Base-by-base conservation (phyloP, 148 eudicot species). In the Polygonum maritimum region DNA sequence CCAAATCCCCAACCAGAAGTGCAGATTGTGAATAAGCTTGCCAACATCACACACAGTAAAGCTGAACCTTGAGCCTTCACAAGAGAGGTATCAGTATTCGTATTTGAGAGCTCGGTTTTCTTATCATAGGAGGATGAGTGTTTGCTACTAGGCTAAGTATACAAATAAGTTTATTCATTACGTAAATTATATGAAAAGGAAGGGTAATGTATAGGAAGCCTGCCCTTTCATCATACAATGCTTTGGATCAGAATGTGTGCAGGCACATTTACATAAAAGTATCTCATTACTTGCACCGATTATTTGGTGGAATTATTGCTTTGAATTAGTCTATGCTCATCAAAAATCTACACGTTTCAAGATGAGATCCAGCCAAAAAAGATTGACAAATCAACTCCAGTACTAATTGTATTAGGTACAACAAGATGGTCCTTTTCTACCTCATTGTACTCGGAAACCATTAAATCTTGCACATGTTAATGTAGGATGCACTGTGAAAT, bases 11-110 rank as follows among this genome's bases (percentile, higher is more conserved):
- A 63, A 11, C 69, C 18, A 63, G 69, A 36, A 2, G 71, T n/a
- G 19, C 71, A 67, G 71, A 36, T 35, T 67, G 71, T 38, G 71
- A 67, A 67, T 67, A 67, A 67, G 22, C 41, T 67, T n/a, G 71
- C 19, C 18, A 35, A 35, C 70, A 7, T 57, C 65, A 57, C 16
- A 57, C 16, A 63, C 39, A 63, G 40, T 26, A 18, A 33, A 33
- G 65, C 65, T 21, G 36, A 60, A 60, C 38, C 21, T 13, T 1
- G 33, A 60, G 38, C 67, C 36, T 60, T 60, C 36, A 60, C 38
- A 22, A 22, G 15, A 60, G 35, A 60, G 67, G 21, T 36, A 36
- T 38, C 45, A 14, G 31, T n/a, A 57, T 57, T 57, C 33, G 31
- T n/a, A 57, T 57, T 57, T 12, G 12, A 21, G 11, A 21, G 10